phyloP scores from a whole-genome alignment of 352 stramenopile species.

The Aphanomyces invadans region DNA sequence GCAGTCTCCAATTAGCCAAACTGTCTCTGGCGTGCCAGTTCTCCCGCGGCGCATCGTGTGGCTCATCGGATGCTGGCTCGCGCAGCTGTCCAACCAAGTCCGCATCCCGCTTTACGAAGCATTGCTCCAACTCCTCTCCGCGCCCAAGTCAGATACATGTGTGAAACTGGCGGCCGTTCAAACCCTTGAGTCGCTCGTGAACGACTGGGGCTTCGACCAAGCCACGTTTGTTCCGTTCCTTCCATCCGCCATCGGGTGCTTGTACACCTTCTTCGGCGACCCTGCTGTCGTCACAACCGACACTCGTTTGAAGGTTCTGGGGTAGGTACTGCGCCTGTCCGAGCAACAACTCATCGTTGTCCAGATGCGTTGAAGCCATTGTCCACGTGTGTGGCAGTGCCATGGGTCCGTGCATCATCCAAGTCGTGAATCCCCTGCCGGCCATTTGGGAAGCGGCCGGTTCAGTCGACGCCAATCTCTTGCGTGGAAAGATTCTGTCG shows the following conservation, averaged over 20 bases:
- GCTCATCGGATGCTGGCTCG: conserved; percentile 82
- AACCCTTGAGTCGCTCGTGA: conserved; percentile 71
- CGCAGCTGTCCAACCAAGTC: conserved; percentile 59
- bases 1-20: conserved; percentile 25
- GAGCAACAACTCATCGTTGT: not conserved
- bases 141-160: conserved; percentile 35
- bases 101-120: conserved; percentile 73
- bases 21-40: conserved; percentile 46
- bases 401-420: conserved; percentile 42
- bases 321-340: not conserved
- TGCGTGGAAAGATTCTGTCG: conserved; percentile 75
- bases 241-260: conserved; percentile 42
- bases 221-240: conserved; percentile 64
- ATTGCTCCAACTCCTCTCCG: conserved; percentile 39
- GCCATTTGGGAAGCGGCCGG: conserved; percentile 55
- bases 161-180: conserved; percentile 68
- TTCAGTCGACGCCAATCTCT: conserved; percentile 58
- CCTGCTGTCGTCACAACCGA: conserved; percentile 62
- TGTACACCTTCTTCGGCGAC: conserved; percentile 65
- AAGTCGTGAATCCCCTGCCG: conserved; percentile 63
- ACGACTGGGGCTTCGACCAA: conserved; percentile 75
- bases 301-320: conserved; percentile 51
- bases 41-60: conserved; percentile 72
- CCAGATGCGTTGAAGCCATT: conserved; percentile 54
- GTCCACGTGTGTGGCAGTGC: conserved; percentile 50